These are phyloP conservation scores for Globisporangium acanthophoron DNA, from an alignment of 352 stramenopile genomes.

Conservation along the genomic window DNA sequence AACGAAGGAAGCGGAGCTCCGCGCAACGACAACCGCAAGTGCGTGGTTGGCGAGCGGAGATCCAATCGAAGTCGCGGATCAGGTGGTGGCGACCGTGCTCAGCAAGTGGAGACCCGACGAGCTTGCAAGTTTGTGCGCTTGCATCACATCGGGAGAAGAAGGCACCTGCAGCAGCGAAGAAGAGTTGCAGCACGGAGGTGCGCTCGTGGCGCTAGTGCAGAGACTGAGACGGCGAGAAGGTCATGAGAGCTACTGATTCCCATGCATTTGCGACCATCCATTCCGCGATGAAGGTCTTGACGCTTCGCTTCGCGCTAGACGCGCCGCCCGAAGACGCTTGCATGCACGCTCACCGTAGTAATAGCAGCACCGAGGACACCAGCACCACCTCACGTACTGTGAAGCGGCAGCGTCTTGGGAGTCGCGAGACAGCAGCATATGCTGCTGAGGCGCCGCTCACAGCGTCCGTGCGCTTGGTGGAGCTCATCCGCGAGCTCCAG, in stretches of 20 bases:
- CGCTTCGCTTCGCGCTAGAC: background rate
- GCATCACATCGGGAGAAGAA: background rate
- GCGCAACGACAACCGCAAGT: background rate
- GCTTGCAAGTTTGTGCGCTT: background rate
- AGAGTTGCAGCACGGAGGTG: background rate
- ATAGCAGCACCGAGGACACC: background rate
- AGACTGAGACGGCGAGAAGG: background rate
- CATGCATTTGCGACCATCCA: background rate
- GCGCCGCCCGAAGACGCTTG: background rate
- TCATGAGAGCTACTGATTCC: background rate
- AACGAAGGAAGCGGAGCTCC: no score
- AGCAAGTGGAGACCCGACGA: background rate
- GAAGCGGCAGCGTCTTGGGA: conserved; percentile 4
- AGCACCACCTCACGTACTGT: background rate
- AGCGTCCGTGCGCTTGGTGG: conserved; percentile 40
- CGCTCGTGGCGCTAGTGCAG: background rate
- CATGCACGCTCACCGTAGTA: background rate
- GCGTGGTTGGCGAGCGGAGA: background rate
- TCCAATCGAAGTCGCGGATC: background rate
- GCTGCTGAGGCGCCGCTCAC: background rate
- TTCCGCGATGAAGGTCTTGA: background rate
- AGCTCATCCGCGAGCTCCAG: conserved; percentile 46
- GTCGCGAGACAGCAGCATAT: background rate
- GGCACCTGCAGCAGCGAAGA: background rate
- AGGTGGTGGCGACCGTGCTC: background rate